A percentile compares a stretch with the other conserved stretches of the same genome.
Conservation (phyloP, 2,329 filamentous ascomycete genomes). For the Torrubiellomyces zombiae region DNA sequence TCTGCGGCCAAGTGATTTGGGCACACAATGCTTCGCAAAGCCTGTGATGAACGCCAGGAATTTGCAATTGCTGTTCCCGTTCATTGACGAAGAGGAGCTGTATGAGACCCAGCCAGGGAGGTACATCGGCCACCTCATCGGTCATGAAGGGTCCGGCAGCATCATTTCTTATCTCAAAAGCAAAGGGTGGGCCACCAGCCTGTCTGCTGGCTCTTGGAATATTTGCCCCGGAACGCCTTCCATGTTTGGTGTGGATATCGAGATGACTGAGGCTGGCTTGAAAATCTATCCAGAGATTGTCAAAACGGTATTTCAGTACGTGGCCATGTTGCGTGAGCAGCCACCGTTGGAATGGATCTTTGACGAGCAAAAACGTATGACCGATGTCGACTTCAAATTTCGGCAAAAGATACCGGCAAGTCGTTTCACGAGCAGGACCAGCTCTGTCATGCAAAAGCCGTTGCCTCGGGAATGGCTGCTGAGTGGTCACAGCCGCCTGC, state of each 20-base stretch:
- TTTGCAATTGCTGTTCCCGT: conserved; percentile 68
- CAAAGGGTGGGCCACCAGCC: conserved; percentile 75
- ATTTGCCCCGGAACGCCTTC: conserved; percentile 64
- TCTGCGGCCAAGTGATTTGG: conserved; percentile 30
- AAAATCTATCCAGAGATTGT: conserved; percentile 68
- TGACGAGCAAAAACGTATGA: conserved; percentile 76
- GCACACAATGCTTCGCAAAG: conserved; percentile 68
- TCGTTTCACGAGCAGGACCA: conserved; percentile 72
- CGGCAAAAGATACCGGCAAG: conserved; percentile 83
- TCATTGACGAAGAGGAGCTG: conserved; percentile 65
- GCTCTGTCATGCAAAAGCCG: conserved; percentile 80
- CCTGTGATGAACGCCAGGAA: conserved; percentile 79
- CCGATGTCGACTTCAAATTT: conserved; percentile 89
- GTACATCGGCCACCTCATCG: conserved; percentile 78
- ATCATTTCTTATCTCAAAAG: conserved; percentile 80
- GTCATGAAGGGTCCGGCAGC: conserved; percentile 84
- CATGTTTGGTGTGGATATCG: conserved; percentile 64
- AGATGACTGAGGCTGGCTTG: conserved; percentile 68
- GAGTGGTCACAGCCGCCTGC: conserved; percentile 59
- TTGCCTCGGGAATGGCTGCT: conserved; percentile 76
- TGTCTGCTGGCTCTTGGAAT: conserved; percentile 60
- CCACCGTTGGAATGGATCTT: conserved; percentile 87
- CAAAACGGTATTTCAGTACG: conserved; percentile 79
- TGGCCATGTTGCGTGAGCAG: conserved; percentile 65
- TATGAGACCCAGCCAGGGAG: conserved; percentile 69